Evolutionary conservation across 306 rosid species (phyloP), one percentile per base, ranked within the genome.

Genomic region (Lithocarpus polystachyus): DNA sequence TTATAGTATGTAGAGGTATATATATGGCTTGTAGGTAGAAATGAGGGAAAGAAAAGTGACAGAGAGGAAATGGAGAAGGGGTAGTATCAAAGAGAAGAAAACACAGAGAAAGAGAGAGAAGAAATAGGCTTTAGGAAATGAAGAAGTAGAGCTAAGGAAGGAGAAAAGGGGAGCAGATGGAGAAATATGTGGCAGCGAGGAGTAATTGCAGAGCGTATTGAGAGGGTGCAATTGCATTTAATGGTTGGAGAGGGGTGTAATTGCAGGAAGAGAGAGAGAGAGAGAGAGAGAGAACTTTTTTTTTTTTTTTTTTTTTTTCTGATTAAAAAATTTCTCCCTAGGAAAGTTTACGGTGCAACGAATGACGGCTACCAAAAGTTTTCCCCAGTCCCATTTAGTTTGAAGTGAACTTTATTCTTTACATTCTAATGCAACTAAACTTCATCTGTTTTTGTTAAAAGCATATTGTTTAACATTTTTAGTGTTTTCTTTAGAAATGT

Each of bases 201-300:
- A 95, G 98, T 95, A 74, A 95, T 88, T 95, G 97, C 94, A 88
- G 97, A 91, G 94, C 89, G 95, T 83, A 84, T 89, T 87, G 98
- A 90, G 99, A 93, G 96, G 97, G 92, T 96, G 98, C 98, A 84
- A 95, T 76, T 86, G 99, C 98, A 96, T 91, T 95, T 67, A 96
- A 93, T 96, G 93, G 93, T 77, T 85, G 79, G 92, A 75, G 85
- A 84, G 85, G 56, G 95, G 92, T 89, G 91, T 93, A 88, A 91
- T 89, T 90, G 93, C 89, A 13, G 45, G 1, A 86, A 53, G 78
- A 70, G 76, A 83, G 82, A 75, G 80, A 79, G 56, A 24, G 72
- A 72, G 82, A 79, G 86, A 59, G 52, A 82, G 84, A 51, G 15
- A 54, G 79, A 60, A 62, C 54, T 80, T 74, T 57, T 33, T 35